A percentile compares a stretch with the other conserved stretches of the same genome.
These are phyloP conservation scores for Penicillium mononematosum DNA, from an alignment of 495 filamentous ascomycete species.

Conservation along the genomic window DNA sequence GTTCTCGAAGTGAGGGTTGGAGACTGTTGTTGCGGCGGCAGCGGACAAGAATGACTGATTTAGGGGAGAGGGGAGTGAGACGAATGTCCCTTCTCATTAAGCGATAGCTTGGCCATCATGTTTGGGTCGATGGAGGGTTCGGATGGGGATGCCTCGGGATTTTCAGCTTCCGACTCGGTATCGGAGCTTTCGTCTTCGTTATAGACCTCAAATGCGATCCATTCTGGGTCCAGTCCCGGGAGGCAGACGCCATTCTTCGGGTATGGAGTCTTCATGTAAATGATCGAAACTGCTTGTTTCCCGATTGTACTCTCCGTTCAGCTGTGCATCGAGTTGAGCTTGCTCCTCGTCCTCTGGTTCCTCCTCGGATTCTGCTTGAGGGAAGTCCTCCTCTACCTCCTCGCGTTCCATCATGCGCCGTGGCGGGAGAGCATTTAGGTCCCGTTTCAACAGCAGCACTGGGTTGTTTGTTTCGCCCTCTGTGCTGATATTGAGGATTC, in stretches of 20 bases:
- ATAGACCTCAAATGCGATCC: constrained; percentile 92
- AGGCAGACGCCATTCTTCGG: constrained; percentile 65
- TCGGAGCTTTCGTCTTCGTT: constrained; percentile 62
- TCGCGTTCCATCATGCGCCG: constrained; percentile 61
- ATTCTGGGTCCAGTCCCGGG: constrained; percentile 86
- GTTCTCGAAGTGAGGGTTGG: constrained; percentile 43
- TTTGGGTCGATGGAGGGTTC: constrained; percentile 38
- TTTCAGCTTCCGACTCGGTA: constrained; percentile 55
- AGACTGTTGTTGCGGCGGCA: constrained; percentile 36
- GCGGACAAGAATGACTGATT: constrained; percentile 39
- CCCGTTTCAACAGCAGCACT: constrained; percentile 82
- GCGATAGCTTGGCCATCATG: constrained; percentile 44
- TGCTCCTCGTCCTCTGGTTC: constrained; percentile 53
- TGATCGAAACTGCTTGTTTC: constrained; percentile 21
- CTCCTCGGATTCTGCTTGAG: constrained; percentile 21
- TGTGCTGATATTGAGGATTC: constrained; percentile 84
- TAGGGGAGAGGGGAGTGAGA: constrained; percentile 22
- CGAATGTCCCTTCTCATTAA: constrained; percentile 26
- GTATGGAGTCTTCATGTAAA: constrained; percentile 37
- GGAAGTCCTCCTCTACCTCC: constrained; percentile 32
- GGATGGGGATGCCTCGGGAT: constrained; percentile 17
- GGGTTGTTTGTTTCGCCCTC: constrained; percentile 80
- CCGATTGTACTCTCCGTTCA: constrained; percentile 49
- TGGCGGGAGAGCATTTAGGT: constrained; percentile 70
- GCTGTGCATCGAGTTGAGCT: constrained; percentile 66